These are phyloP conservation scores for Brassica incana DNA, from an alignment of 345 rosid species.

Conservation along the genomic window DNA sequence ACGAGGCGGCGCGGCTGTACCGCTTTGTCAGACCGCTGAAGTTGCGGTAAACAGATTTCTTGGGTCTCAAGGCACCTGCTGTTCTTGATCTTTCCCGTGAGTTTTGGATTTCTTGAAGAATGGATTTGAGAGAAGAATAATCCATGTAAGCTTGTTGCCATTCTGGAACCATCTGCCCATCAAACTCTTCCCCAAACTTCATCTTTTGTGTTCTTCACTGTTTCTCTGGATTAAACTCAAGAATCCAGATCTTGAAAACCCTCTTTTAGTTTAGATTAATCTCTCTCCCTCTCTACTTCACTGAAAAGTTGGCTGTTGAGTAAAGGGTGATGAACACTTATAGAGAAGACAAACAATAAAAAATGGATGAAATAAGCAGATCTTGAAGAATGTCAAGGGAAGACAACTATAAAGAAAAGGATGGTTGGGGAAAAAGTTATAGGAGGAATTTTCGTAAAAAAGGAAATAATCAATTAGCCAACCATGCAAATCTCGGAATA, in stretches of 20 bases:
- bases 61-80: conserved; percentile 32
- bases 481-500: conserved; percentile 28
- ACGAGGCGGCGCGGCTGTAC: conserved; percentile 25
- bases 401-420: not conserved
- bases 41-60: conserved; percentile 32
- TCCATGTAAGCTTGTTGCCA: conserved; percentile 75
- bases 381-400: not conserved
- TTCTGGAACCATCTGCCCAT: conserved; percentile 68
- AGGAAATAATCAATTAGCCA: conserved; percentile 6
- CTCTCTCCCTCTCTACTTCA: not conserved
- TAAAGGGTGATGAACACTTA: not conserved
- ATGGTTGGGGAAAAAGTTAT: not conserved
- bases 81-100: conserved; percentile 38
- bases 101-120: conserved; percentile 42
- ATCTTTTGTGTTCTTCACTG: conserved; percentile 30
- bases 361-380: not conserved
- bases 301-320: not conserved
- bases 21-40: conserved; percentile 44
- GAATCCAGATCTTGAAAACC: conserved; percentile 11
- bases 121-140: conserved; percentile 42
- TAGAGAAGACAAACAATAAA: not conserved
- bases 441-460: conserved; percentile 1
- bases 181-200: conserved; percentile 79
- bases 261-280: not conserved
- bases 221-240: conserved; percentile 5